Base-by-base conservation (phyloP, 306 rosid species). In the Gillenia trifoliata region DNA sequence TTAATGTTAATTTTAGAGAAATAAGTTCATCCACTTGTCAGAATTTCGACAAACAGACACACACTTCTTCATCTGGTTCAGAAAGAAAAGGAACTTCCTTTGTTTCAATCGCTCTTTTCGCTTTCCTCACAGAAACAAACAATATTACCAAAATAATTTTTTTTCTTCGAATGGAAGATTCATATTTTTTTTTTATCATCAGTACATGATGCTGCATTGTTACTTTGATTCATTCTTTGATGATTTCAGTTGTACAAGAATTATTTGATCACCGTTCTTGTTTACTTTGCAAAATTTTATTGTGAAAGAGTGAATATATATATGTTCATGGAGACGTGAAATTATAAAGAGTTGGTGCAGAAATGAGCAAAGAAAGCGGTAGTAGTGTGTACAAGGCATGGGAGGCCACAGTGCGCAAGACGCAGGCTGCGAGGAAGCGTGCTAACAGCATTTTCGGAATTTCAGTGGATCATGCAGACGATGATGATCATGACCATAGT, bases 321-420 rank as follows among this genome's bases (percentile, higher is more conserved):
- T 4, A 28, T 26, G 17, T 33, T 3, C 5, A 56, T 33, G 61
- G 43, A 56, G 31, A 62, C 17, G 40, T 55, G 33, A 34, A 40
- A 11, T 17, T 25, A 7, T 34, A 15, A 33, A 62, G 43, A 49
- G 62, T 2, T 67, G 49, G 17, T 62, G 75, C 47, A 68, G 59
- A 50, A 60, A 93, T 91, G 97, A 89, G 86, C 72, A 86, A 74
- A 83, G 96, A 89, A 0, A 86, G 90, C 36, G 86, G 92, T 19
- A 89, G 89, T 10, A 89, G 89, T 15, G 94, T 93, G 54, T 40
- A 87, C 68, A 93, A 88, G 94, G 98, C 92, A 78, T 93, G 98
- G 98, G 97, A 93, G 77, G 93, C 93, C 38, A 93, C 98, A 2
- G 70, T 93, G 67, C 88, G 93, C 49, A 91, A 75, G 64, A 93